Base-by-base conservation (phyloP, 371 early-diverging fungal genomes). In the Thermomucor indicae-seudaticae region DNA sequence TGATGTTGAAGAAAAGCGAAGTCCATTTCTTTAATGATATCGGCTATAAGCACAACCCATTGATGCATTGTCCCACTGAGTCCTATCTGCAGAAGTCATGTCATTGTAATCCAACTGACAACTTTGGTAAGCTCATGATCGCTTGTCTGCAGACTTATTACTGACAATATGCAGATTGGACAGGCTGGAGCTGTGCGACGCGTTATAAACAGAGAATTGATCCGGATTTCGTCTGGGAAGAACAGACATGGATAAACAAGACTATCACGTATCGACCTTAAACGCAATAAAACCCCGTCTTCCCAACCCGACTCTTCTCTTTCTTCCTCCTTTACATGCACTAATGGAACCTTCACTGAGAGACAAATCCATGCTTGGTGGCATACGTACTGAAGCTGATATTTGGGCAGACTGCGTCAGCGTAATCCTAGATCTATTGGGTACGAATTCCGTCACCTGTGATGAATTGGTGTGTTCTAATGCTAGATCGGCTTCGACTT, bases 21-120 rank as follows among this genome's bases (percentile, higher is more conserved):
- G 79, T 95, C 20, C 95, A 95, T 57, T 96, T 91, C 68, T 97
- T 96, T 58, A 89, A 93, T 55, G 90, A 91, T 53, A 88, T 92
- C 49, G 93, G 92, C 1, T 91, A 91, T 57, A 72, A 78, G 27
- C 91, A 91, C 57, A 80, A 74, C 23, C 83, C 83, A 28, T 71
- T 82, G 37, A 56, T 61, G 32, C 85, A 85, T 47, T 93, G 92
- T 52, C 86, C 88, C 12, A 68, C 60, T 35, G 83, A 70, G 37
- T 64, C 64, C n/a, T 71, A 62, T 19, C 37, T 75, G 4, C 72
- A 76, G 29, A 57, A 66, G 27, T 78, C 68, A n/a, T 85, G 84
- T 24, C 59, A 70, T 27, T 84, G 82, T 42, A 56, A 78, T 44
- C 58, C 70, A 5, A 47, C 53, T 3, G 62, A 75, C 4, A 78